Conservation (phyloP, 2,329 filamentous ascomycete genomes). For the Colletotrichum cordylinicola region DNA sequence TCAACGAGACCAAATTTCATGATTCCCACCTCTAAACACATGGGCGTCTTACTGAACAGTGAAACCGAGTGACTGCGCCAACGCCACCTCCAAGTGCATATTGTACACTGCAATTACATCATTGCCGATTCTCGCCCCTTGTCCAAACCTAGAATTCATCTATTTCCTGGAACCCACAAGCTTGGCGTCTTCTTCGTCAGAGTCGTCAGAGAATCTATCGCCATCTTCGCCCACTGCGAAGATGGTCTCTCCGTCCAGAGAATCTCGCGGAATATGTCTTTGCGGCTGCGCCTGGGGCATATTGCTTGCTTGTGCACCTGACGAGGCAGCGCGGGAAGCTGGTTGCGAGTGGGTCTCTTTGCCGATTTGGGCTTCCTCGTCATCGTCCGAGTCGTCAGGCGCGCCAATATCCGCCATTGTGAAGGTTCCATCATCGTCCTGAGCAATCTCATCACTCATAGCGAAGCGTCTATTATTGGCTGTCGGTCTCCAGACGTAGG, state of each 20-base stretch:
- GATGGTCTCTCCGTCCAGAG: conserved; percentile 87
- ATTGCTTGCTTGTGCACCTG: conserved; percentile 3
- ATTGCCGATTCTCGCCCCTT: neutral
- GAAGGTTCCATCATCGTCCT: conserved; percentile 95
- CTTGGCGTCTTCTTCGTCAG: conserved; percentile 65
- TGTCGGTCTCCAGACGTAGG: conserved; percentile 95
- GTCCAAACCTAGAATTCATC: conserved; percentile 1
- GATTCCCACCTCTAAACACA: neutral
- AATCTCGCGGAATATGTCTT: conserved; percentile 54
- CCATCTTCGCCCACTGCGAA: conserved; percentile 90
- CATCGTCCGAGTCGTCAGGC: conserved; percentile 66
- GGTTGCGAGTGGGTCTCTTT: conserved; percentile 30
- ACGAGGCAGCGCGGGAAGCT: conserved; percentile 11
- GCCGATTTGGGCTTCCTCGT: conserved; percentile 61
- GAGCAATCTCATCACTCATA: conserved; percentile 98
- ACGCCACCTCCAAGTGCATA: conserved; percentile 4
- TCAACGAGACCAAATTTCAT: neutral
- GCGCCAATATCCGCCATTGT: conserved; percentile 93
- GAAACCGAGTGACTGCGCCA: neutral
- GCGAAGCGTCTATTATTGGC: conserved; percentile 97
- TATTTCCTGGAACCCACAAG: conserved; percentile 55
- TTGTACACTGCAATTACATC: conserved; percentile 19
- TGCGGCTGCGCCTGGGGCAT: conserved; percentile 18
- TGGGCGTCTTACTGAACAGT: neutral
- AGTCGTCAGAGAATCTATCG: conserved; percentile 84